Evolutionary conservation across 345 rosid species (phyloP).

Genomic region (Balakata baccata): DNA sequence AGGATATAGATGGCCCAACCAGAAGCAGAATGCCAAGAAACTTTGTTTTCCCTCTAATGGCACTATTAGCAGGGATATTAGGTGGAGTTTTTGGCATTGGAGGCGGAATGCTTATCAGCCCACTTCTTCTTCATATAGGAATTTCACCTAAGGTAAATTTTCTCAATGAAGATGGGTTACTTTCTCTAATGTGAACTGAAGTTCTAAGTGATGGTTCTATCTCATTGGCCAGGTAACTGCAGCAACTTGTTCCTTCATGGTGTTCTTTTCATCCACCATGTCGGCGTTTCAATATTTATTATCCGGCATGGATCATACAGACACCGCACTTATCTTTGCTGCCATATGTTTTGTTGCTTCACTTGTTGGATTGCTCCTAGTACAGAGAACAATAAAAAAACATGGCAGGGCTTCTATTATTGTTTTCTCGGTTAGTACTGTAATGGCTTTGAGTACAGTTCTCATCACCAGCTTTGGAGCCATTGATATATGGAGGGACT

Average conservation of each 20-base stretch:
- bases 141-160: slow-evolving; percentile 62
- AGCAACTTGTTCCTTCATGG: slow-evolving; percentile 72
- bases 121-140: slow-evolving; percentile 81
- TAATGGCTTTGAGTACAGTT: slow-evolving; percentile 74
- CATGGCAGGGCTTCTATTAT: slow-evolving; percentile 80
- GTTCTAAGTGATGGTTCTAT: not conserved
- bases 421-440: slow-evolving; percentile 71
- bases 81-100: slow-evolving; percentile 94
- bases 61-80: slow-evolving; percentile 66
- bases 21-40: slow-evolving; percentile 31
- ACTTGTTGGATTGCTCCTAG: slow-evolving; percentile 61
- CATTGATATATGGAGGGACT: slow-evolving; percentile 62
- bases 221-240: slow-evolving; percentile 57
- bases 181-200: not conserved
- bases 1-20: slow-evolving; percentile 41
- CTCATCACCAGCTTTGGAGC: slow-evolving; percentile 73
- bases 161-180: too few species aligned
- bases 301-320: slow-evolving; percentile 62
- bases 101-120: slow-evolving; percentile 89
- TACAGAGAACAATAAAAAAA: slow-evolving; percentile 51
- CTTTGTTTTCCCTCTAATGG: slow-evolving; percentile 62
- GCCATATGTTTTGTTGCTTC: slow-evolving; percentile 63
- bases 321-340: slow-evolving; percentile 48
- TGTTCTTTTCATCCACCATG: slow-evolving; percentile 68
- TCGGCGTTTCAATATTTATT: slow-evolving; percentile 63